phyloP scores from a whole-genome alignment of 1,139 yeast species.

The Pichia inconspicua region DNA sequence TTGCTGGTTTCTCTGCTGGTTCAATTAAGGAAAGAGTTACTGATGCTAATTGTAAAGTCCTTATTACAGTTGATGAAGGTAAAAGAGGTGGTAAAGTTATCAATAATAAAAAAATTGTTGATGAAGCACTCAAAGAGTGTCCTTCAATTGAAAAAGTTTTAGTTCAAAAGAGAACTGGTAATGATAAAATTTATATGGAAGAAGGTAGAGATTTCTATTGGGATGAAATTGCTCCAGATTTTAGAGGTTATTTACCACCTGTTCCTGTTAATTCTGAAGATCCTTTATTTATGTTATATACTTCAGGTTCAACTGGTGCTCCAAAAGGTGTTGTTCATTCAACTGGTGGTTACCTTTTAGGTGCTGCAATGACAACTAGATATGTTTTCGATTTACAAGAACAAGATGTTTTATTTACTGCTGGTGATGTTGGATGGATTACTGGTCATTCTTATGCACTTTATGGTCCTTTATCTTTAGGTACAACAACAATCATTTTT shows the following conservation, averaged over 20 bases:
- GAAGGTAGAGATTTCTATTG: slow-evolving; percentile 90
- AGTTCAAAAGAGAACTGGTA: slow-evolving; percentile 83
- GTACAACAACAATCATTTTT: slow-evolving; percentile 86
- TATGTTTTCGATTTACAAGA: slow-evolving; percentile 89
- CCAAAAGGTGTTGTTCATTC: slow-evolving; percentile 97
- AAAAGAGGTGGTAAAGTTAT: slow-evolving; percentile 93
- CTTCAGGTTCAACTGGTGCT: slow-evolving; percentile 96
- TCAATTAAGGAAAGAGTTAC: slow-evolving; percentile 84
- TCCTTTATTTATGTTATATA: slow-evolving; percentile 86
- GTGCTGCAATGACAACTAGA: slow-evolving; percentile 90
- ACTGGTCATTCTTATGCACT: slow-evolving; percentile 96
- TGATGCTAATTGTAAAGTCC: slow-evolving; percentile 82
- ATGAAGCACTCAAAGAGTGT: slow-evolving; percentile 76
- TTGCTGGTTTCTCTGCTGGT: slow-evolving; percentile 95
- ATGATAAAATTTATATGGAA: slow-evolving; percentile 54
- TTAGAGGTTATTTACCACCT: slow-evolving; percentile 81
- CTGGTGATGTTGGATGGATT: slow-evolving; percentile 99
- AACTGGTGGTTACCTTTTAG: slow-evolving; percentile 89
- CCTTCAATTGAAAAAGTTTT: slow-evolving; percentile 77
- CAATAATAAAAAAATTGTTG: slow-evolving; percentile 87
- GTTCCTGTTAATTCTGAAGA: slow-evolving; percentile 86
- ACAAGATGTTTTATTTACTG: slow-evolving; percentile 86
- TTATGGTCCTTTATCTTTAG: slow-evolving; percentile 85
- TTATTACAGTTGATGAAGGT: slow-evolving; percentile 94
- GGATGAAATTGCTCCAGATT: slow-evolving; percentile 79